Percentiles rank a stretch among this genome's conserved stretches.
Conservation (phyloP, 768 basidiomycete species). For the Lactarius deliciosus region DNA sequence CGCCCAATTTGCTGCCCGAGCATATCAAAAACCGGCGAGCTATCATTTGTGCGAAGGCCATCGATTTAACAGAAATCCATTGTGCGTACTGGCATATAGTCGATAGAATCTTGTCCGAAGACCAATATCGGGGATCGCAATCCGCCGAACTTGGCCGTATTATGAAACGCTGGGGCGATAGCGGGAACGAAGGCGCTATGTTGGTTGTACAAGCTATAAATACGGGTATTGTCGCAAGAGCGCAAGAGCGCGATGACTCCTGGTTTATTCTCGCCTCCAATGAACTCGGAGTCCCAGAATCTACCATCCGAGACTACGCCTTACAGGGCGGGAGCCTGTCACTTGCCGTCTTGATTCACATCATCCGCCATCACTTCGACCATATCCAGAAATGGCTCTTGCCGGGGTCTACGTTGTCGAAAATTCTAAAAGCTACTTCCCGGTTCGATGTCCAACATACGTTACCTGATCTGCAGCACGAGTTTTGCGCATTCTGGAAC, state of each 20-base stretch:
- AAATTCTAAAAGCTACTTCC: background rate
- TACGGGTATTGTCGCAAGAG: background rate
- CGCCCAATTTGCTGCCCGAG: background rate
- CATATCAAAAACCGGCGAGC: background rate
- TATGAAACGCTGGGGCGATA: background rate
- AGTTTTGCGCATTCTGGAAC: background rate
- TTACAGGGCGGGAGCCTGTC: background rate
- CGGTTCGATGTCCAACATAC: background rate
- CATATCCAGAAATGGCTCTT: background rate
- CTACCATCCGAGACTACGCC: background rate
- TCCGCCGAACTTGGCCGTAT: background rate
- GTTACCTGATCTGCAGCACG: background rate
- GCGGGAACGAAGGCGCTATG: background rate
- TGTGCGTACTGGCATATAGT: background rate
- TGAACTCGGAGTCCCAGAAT: background rate
- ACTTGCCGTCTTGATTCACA: background rate
- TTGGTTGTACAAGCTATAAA: background rate
- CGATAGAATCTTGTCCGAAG: background rate
- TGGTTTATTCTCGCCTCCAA: background rate
- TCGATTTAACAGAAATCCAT: background rate
- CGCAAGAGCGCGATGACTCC: background rate
- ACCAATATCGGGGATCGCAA: background rate
- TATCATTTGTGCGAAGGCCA: background rate
- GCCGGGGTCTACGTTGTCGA: background rate
- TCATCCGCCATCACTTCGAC: background rate